Evolutionary conservation across 345 rosid species (phyloP).

Genomic region (Salix suchowensis): DNA sequence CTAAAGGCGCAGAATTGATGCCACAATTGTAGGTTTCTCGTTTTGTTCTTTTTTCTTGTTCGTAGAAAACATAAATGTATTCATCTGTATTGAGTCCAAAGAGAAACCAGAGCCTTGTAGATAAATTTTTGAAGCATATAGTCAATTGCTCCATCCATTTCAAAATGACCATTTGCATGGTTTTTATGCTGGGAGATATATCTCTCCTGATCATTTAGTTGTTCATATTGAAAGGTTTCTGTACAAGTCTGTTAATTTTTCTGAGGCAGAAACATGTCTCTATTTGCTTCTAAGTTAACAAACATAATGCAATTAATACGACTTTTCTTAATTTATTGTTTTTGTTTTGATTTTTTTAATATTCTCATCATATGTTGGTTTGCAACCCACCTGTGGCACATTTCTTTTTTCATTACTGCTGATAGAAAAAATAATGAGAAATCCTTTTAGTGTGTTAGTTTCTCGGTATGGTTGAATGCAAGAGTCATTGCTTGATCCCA

Average conservation of each 20-base stretch:
- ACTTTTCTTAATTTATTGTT: not conserved
- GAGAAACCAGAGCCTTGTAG: not conserved
- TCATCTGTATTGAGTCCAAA: not conserved
- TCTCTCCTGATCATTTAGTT: not conserved
- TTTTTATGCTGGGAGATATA: not conserved
- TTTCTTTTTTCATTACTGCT: not conserved
- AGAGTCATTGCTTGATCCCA: not conserved
- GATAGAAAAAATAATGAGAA: not conserved
- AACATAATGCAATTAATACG: not conserved
- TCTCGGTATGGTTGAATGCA: not conserved
- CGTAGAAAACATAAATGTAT: constrained; percentile 1
- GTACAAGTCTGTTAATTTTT: not conserved
- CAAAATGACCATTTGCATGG: not conserved
- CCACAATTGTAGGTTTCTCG: constrained; percentile 68
- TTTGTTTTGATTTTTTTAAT: not conserved
- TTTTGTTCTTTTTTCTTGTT: constrained; percentile 21
- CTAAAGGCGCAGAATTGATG: constrained; percentile 60
- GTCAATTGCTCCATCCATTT: not conserved
- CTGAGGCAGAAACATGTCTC: not conserved
- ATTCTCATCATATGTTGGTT: not conserved
- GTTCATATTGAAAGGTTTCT: not conserved
- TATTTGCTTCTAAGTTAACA: not conserved
- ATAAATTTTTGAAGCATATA: not conserved
- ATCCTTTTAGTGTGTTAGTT: not conserved
- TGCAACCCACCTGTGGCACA: too few species aligned